Base-by-base conservation (phyloP, 768 basidiomycete genomes). In the Boletales sp. region DNA sequence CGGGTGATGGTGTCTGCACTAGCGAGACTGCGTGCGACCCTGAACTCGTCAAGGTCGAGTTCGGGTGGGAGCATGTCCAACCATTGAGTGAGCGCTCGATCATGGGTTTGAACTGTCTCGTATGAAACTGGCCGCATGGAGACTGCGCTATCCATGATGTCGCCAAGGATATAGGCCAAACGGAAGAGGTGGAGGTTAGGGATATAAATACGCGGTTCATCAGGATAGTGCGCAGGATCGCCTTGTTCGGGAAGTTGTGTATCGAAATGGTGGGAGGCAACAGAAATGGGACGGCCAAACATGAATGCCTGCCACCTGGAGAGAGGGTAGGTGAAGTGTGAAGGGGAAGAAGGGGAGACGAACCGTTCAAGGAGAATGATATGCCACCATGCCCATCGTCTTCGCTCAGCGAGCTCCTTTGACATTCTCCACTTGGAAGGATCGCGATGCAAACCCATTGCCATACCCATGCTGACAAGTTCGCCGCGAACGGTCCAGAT, bases 341-440 rank as follows among this genome's bases (percentile, higher is more conserved):
- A 47, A 11, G 10, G 31, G 31, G 6, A 31, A 48, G 55, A 50
- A 38, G 13, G 46, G 45, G 35, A 19, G n/a, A 60, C 79, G 32
- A 45, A 86, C 87, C 88, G 75, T 71, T 91, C 90, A 30, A 90
- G 74, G 45, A 89, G 72, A 34, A 92, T 69, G 52, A 89, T 87
- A 67, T 92, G 87, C 90, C 90, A 92, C 90, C 90, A 92, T 8
- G 87, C 87, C 90, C 90, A 91, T 47, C 90, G 74, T 44, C 90
- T 74, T 50, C 90, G 77, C 64, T 91, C 90, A 32, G 87, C 84
- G 10, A 83, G 69, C 51, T 82, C 82, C 50, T 76, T 75, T 43
- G 77, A 80, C 76, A 89, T 84, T 53, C 78, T 77, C 77, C 83
- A 89, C 63, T 83, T 83, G 39, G 79, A 82, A n/a, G 90, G 90